Evolutionary conservation across 441 rosid species (phyloP).

Genomic region (Mallotus repandus): DNA sequence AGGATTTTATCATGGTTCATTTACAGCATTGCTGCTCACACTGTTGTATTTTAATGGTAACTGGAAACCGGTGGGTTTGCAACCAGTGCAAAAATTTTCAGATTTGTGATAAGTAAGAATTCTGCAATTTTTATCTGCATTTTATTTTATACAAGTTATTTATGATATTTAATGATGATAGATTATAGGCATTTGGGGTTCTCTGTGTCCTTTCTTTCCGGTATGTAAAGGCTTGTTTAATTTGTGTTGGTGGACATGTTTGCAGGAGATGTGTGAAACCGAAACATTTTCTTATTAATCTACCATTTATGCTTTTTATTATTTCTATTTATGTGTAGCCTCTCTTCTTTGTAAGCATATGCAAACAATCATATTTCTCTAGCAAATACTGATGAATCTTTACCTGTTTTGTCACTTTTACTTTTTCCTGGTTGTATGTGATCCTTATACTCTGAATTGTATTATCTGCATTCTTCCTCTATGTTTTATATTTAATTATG

Average conservation of each 20-base stretch:
- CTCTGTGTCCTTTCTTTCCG: neutral
- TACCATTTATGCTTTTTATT: neutral
- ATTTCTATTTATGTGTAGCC: neutral
- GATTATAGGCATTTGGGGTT: neutral
- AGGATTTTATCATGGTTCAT: constrained; percentile 98
- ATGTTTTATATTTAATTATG: neutral
- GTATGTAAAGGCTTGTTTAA: neutral
- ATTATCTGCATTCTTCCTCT: neutral
- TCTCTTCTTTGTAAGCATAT: neutral
- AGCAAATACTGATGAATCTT: neutral
- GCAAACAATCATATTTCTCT: neutral
- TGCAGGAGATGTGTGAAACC: neutral
- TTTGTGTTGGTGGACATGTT: neutral
- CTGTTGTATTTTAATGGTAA: constrained; percentile 88
- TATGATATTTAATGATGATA: neutral
- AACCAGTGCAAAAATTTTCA: constrained; percentile 91
- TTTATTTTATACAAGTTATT: constrained; percentile 4
- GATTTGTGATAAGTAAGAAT: constrained; percentile 88
- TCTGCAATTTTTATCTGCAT: constrained; percentile 17
- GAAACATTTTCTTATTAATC: neutral
- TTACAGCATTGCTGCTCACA: constrained; percentile 88
- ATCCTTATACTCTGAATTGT: neutral
- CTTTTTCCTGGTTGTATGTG: neutral
- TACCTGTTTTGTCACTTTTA: neutral
- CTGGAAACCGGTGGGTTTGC: constrained; percentile 94